phyloP scores from a whole-genome alignment of 768 basidiomycete species.

The Trametes punicea region DNA sequence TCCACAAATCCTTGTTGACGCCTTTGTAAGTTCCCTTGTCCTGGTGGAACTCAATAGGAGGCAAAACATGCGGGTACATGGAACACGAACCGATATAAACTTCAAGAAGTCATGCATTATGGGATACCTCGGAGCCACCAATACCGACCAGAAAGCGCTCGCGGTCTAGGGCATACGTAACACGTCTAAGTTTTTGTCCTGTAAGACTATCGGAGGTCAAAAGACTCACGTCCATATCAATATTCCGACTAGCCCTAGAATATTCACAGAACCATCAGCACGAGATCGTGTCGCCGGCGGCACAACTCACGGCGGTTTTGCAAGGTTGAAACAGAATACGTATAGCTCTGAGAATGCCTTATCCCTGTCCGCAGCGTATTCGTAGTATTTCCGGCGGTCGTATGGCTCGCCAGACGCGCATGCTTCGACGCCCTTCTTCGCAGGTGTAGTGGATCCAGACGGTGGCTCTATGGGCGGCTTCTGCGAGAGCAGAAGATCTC shows the following conservation, averaged over 20 bases:
- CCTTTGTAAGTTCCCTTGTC: constrained; percentile 64
- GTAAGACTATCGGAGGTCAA: neutral
- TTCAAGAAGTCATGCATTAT: constrained; percentile 61
- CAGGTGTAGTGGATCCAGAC: constrained; percentile 23
- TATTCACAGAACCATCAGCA: neutral
- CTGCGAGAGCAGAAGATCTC: constrained; percentile 53
- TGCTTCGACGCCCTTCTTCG: constrained; percentile 35
- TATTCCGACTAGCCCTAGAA: constrained; percentile 63
- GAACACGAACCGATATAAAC: constrained; percentile 56
- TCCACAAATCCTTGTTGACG: constrained; percentile 83
- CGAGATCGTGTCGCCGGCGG: neutral
- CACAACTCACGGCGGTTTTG: constrained; percentile 64
- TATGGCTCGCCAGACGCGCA: constrained; percentile 47
- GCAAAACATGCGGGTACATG: neutral
- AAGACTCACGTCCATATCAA: constrained; percentile 73
- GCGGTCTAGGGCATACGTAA: constrained; percentile 47
- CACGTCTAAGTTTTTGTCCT: neutral
- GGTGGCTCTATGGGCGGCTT: constrained; percentile 35
- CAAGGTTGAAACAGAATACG: constrained; percentile 63
- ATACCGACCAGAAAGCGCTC: constrained; percentile 70
- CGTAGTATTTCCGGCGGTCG: constrained; percentile 48
- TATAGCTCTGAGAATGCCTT: constrained; percentile 65
- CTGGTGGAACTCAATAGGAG: constrained; percentile 18
- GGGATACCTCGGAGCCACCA: constrained; percentile 64
- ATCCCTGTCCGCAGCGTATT: constrained; percentile 46